Conservation (phyloP, 176 grass and related monocot species). For the Neostapfia colusana region DNA sequence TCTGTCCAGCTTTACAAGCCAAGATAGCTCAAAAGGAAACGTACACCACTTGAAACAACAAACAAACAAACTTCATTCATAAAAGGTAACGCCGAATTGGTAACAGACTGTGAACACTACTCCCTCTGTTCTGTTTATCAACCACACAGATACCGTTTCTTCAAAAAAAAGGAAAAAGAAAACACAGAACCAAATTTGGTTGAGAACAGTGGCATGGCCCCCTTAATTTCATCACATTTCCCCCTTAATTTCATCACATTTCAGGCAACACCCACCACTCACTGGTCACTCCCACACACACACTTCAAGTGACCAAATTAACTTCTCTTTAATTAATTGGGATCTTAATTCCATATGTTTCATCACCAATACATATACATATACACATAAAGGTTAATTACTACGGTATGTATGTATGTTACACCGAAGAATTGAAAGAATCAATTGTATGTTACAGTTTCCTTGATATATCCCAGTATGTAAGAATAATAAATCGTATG, state of each 20-base stretch:
- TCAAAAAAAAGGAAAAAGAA: no score
- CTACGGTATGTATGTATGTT: conserved; percentile 19
- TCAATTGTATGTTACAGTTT: conserved; percentile 48
- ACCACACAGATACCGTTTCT: not conserved
- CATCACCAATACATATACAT: conserved; percentile 13
- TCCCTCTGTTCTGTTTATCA: not conserved
- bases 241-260: conserved; percentile 49
- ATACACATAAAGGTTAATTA: conserved; percentile 9
- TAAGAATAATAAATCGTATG: conserved; percentile 22
- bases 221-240: conserved; percentile 46
- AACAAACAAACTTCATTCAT: conserved; percentile 8
- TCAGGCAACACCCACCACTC: conserved; percentile 48
- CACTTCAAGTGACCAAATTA: conserved; percentile 27
- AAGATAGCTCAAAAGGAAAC: conserved; percentile 42
- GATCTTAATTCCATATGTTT: conserved; percentile 17
- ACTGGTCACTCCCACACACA: conserved; percentile 6
- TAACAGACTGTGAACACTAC: not conserved
- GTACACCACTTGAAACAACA: conserved; percentile 46
- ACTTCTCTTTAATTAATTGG: conserved; percentile 23
- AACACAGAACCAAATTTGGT: conserved; percentile 3
- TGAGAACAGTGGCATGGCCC: conserved; percentile 6
- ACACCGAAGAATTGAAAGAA: conserved; percentile 53
- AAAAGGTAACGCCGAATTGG: not conserved
- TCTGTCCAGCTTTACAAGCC: conserved; percentile 33
- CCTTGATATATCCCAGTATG: not conserved